phyloP scores from a whole-genome alignment of 257 asterid genomes.

The Salvia rosmarinus region DNA sequence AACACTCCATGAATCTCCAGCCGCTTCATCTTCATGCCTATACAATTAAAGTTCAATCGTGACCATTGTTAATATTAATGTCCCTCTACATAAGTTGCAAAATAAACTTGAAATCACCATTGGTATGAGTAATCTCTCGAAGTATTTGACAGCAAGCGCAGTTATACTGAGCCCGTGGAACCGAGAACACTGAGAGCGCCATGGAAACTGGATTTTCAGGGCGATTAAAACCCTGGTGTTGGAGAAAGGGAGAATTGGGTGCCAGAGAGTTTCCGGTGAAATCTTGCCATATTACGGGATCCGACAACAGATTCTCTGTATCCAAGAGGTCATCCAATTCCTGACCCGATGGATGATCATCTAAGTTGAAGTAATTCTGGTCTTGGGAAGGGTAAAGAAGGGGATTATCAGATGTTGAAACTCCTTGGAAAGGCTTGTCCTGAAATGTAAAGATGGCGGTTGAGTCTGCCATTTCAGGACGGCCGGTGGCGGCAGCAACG shows the following conservation, averaged over 20 bases:
- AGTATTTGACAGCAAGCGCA: slow-evolving; percentile 67
- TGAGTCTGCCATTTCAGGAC: slow-evolving; percentile 39
- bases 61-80: no score
- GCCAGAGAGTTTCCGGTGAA: not conserved
- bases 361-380: not conserved
- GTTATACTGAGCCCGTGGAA: slow-evolving; percentile 35
- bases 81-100: no score
- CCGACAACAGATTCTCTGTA: slow-evolving; percentile 41
- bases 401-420: slow-evolving; percentile 25
- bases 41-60: not conserved
- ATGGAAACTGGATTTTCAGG: slow-evolving; percentile 21
- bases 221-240: not conserved
- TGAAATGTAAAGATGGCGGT: slow-evolving; percentile 21
- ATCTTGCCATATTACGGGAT: slow-evolving; percentile 43
- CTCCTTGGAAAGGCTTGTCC: slow-evolving; percentile 39
- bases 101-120: slow-evolving; percentile 43
- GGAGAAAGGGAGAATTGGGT: not conserved
- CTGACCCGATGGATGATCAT: slow-evolving; percentile 4
- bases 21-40: slow-evolving; percentile 52
- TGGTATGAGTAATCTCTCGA: slow-evolving; percentile 64
- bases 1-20: slow-evolving; percentile 75
- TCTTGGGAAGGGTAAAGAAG: slow-evolving; percentile 16
- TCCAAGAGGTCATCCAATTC: slow-evolving; percentile 23
- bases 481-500: not conserved
- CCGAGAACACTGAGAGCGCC: slow-evolving; percentile 35